Evolutionary conservation across 2,329 filamentous ascomycete genomes (phyloP).

Genomic region (Xylariaceae sp.): DNA sequence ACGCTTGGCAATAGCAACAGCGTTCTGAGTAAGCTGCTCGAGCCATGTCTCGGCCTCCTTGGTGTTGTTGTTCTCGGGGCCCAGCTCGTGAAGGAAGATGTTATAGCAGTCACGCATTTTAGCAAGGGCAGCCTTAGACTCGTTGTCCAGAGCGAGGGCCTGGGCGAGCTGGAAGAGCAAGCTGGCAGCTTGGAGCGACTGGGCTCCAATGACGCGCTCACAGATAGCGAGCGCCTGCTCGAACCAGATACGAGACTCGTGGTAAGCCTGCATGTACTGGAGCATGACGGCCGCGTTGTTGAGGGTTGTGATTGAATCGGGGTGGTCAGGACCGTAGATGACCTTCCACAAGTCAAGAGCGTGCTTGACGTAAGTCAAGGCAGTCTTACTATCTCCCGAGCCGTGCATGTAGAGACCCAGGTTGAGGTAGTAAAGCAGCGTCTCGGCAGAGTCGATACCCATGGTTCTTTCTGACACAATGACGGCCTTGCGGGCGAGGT

Average conservation of each 20-base stretch:
- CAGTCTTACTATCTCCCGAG: conserved; percentile 79
- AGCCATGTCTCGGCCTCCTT: conserved; percentile 97
- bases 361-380: conserved; percentile 85
- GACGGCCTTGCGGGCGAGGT: conserved; percentile 92
- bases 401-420: conserved; percentile 91
- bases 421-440: conserved; percentile 92
- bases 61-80: conserved; percentile 89
- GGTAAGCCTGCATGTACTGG: conserved; percentile 88
- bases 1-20: conserved; percentile 89
- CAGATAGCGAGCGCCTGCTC: conserved; percentile 86
- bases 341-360: conserved; percentile 95
- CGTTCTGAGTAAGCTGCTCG: conserved; percentile 91
- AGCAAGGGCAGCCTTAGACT: conserved; percentile 83
- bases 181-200: conserved; percentile 89
- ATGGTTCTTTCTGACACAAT: conserved; percentile 93
- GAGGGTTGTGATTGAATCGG: conserved; percentile 95
- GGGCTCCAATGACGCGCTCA: conserved; percentile 81
- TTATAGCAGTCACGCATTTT: conserved; percentile 96
- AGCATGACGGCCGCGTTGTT: conserved; percentile 99
- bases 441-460: conserved; percentile 89
- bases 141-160: conserved; percentile 88
- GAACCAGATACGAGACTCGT: conserved; percentile 94
- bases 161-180: conserved; percentile 96
- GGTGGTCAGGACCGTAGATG: conserved; percentile 88
- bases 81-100: conserved; percentile 85